A percentile compares a stretch with the other conserved stretches of the same genome.
Conservation (phyloP, 1,284 basidiomycete species). For the Austroboletus rostrupii region DNA sequence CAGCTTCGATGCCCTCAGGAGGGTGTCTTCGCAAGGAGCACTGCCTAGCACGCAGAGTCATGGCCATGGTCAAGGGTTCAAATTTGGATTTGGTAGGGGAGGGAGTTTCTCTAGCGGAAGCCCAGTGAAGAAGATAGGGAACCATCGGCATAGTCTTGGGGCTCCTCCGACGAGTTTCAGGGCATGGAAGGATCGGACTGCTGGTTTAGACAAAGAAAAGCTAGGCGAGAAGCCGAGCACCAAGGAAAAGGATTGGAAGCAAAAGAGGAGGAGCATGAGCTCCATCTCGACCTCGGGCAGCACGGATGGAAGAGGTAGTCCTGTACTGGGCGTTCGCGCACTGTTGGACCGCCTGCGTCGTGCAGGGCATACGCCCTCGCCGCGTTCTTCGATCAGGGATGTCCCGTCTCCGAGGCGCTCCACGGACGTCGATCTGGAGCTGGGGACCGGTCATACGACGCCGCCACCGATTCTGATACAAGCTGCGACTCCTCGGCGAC, state of each 20-base stretch:
- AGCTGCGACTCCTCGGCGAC: constrained; percentile 14
- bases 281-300: constrained; percentile 22
- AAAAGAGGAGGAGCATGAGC: constrained; percentile 12
- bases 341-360: constrained; percentile 27
- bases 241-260: constrained; percentile 15
- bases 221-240: constrained; percentile 11
- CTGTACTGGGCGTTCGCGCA: constrained; percentile 23
- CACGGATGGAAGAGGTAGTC: constrained; percentile 18
- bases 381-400: constrained; percentile 23
- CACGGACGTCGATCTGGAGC: constrained; percentile 17
- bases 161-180: constrained; percentile 28
- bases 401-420: constrained; percentile 16
- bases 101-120: constrained; percentile 20
- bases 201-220: constrained; percentile 20
- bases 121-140: constrained; percentile 12
- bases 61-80: constrained; percentile 16
- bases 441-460: constrained; percentile 6
- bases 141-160: constrained; percentile 15
- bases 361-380: constrained; percentile 27
- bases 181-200: constrained; percentile 22
- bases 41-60: constrained; percentile 22
- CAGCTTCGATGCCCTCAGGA: constrained; percentile 25
- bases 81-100: constrained; percentile 17
- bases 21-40: constrained; percentile 31
- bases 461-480: constrained; percentile 17